Evolutionary conservation across 306 rosid genomes (phyloP).

Genomic region (Pyrus betulifolia): DNA sequence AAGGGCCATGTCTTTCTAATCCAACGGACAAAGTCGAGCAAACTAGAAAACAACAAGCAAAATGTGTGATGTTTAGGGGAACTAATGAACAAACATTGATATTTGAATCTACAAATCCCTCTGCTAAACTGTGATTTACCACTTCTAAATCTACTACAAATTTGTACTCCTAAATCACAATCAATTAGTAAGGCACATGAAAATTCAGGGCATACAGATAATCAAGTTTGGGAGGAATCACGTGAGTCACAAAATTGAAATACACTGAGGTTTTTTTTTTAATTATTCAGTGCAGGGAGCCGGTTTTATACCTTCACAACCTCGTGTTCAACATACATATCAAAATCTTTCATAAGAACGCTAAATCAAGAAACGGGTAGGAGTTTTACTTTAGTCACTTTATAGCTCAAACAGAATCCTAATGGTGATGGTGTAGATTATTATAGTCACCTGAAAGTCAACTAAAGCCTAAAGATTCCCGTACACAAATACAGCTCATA

Average conservation of each 20-base stretch:
- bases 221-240: no score
- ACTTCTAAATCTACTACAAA: neutral
- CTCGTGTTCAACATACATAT: no score
- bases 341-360: no score
- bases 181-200: neutral
- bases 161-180: neutral
- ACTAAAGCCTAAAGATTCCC: neutral
- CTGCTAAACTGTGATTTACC: neutral
- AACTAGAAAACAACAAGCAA: conserved; percentile 45
- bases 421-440: neutral
- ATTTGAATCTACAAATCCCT: neutral
- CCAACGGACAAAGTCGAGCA: conserved; percentile 90
- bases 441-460: neutral
- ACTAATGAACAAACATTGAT: neutral
- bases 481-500: neutral
- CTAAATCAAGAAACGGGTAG: no score
- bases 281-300: no score
- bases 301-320: no score
- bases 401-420: neutral
- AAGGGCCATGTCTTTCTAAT: conserved; percentile 89
- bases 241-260: no score
- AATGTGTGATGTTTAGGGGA: neutral
- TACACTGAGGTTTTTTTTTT: no score
- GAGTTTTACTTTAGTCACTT: no score
- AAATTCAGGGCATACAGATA: no score